Evolutionary conservation across 2,329 filamentous ascomycete species (phyloP), one percentile per base, ranked within the genome.

Genomic region (Talaromyces sp.): DNA sequence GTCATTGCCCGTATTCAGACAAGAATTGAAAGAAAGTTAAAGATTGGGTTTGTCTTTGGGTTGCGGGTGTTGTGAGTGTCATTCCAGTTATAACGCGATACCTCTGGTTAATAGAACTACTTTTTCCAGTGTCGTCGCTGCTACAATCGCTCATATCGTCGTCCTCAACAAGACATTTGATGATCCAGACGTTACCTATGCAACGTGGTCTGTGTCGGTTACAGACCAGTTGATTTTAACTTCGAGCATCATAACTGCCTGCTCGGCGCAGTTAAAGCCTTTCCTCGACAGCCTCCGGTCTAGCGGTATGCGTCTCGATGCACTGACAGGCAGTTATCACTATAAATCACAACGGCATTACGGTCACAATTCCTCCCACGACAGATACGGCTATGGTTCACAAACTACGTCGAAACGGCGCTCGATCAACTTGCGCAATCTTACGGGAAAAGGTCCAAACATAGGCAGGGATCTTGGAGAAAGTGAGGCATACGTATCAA

Each of bases 261-360:
- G 71, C 30, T 63, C 70, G 5, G 69, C 71, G 2, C 70, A 72
- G 47, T 70, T 73, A 62, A 73, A 72, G 27, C 69, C 68, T 0
- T 71, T 73, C 60, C 60, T 73, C n/a, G 67, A 70, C 18, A 69
- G 65, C 10, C 65, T 73, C 6, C 69, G 68, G 30, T 72, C 71
- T 16, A 67, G 68, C 1, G 69, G 70, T 40, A 70, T 73, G 69
- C 63, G 65, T 3, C 53, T 71, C 8, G 65, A 61, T 53, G 68
- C 50, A 4, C 33, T 58, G 16, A 50, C 34, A 62, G 28, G 58
- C 62, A 53, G 63, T 63, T 9, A 64, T 61, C 23, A 57, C 68
- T 40, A 63, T 58, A 18, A 65, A 64, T 56, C 61, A 59, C 14
- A 66, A 62, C 55, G 18, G 18, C 8, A 18, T 10, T 50, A 50